Base-by-base conservation (phyloP, 371 early-diverging fungal species). In the Mortierella sp. region DNA sequence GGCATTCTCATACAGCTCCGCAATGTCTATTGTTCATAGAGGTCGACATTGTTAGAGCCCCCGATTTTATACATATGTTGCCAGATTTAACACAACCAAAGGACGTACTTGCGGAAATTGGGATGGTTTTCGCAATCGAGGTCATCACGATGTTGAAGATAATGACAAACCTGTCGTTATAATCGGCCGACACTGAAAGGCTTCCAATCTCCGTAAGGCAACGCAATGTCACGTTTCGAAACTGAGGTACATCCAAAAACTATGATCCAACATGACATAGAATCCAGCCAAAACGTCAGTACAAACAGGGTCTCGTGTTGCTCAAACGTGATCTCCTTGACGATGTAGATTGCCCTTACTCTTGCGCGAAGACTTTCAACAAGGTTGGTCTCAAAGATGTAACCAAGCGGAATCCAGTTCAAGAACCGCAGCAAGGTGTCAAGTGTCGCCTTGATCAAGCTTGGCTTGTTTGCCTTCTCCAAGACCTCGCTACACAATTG, bases 371-470 rank as follows among this genome's bases (percentile, higher is more conserved):
- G 85, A 28, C 90, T 90, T 53, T 91, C 93, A 31, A 99, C 95
- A 40, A 99, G 81, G 69, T 93, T 90, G 17, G 96, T 97, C 77
- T 98, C 94, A 69, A 99, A 99, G 56, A 99, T 94, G 79, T 93
- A 99, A 13, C 96, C 97, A 31, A 95, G 85, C 19, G 99, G 98
- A 67, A 99, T 94, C 96, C 98, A 99, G 82, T 92, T 95, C 62
- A 99, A 85, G 82, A 99, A 98, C 49, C 95, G 89, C 54, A 94
- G 80, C 21, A 99, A 86, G 0, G 99, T 95, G 70, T 94, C 91
- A 37, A 99, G 81, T 0, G 99, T 98, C 3, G 97, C 93, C 59
- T 85, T 86, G 57, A 99, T 91, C 60, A 99, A 85, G 25, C 89
- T 90, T 2, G 94, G 90, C 71, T 95, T 94, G 45, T 86, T 83